phyloP scores from a whole-genome alignment of 768 basidiomycete genomes.

The Rhizopogon roseolus region DNA sequence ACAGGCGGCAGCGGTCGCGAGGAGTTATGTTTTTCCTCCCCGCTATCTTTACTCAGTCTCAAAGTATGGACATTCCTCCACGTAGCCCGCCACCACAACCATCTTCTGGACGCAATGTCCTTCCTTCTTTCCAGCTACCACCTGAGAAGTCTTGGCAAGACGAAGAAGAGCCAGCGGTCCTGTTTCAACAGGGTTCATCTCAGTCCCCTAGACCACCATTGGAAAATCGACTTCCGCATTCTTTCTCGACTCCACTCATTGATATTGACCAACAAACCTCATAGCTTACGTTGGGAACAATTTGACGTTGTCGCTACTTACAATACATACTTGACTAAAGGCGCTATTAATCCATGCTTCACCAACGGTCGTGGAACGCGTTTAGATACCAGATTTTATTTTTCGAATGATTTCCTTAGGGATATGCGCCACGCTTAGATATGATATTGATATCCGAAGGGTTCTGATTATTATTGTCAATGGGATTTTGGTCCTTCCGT shows the following conservation, averaged over 20 bases:
- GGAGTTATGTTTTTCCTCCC: slow-evolving; percentile 80
- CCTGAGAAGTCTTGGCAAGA: slow-evolving; percentile 43
- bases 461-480: no score
- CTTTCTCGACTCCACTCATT: slow-evolving; percentile 22
- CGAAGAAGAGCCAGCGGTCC: slow-evolving; percentile 15
- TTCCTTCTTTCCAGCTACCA: slow-evolving; percentile 16
- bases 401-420: not conserved
- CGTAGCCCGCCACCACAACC: slow-evolving; percentile 28
- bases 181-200: slow-evolving; percentile 24
- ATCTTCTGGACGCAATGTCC: slow-evolving; percentile 2
- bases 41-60: slow-evolving; percentile 61
- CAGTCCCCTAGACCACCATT: slow-evolving; percentile 18
- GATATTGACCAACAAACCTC: slow-evolving; percentile 21
- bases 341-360: slow-evolving; percentile 23
- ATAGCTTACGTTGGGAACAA: slow-evolving; percentile 12
- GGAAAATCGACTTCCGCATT: slow-evolving; percentile 19
- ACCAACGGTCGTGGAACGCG: slow-evolving; percentile 20
- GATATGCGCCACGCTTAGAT: not conserved
- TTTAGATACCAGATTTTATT: slow-evolving; percentile 7
- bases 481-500: not conserved
- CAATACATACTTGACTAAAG: slow-evolving; percentile 18
- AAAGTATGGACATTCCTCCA: slow-evolving; percentile 22
- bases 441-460: not conserved
- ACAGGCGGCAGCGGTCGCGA: slow-evolving; percentile 44
- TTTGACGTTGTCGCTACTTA: slow-evolving; percentile 10